Evolutionary conservation across 2,329 filamentous ascomycete genomes (phyloP), one percentile per base, ranked within the genome.

Genomic region (Fusarium mexicanum): DNA sequence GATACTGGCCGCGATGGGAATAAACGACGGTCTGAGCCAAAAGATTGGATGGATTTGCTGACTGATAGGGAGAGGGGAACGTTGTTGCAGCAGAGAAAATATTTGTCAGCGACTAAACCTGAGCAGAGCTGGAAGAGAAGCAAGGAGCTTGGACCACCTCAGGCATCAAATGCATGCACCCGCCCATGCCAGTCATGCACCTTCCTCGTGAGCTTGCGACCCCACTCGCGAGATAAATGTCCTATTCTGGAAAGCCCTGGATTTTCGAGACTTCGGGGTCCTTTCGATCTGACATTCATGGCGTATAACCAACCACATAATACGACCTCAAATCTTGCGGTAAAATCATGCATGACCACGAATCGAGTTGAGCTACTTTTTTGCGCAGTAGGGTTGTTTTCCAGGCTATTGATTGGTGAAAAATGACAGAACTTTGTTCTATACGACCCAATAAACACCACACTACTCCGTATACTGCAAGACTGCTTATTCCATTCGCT

Each of bases 91-190:
- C 41, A 71, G 66, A 51, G 53, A 72, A 74, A 72, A 67, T 69
- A 77, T 78, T 78, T 78, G 77, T 78, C 77, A 78, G 77, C 77
- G 77, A 64, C 40, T 46, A 69, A 69, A n/a, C 22, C 33, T 13
- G 41, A 37, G 33, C 55, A 55, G 41, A 44, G 24, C 9, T 37
- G 50, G 22, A 46, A 54, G 41, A 47, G 60, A 48, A 44, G 67
- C 33, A 67, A 40, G 61, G 69, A 75, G 62, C 72, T 71, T 65
- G 65, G 72, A 62, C 72, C 72, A 75, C 43, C 38, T 26, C 38
- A 61, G 59, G 46, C 38, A 51, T 58, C 53, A 41, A 40, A 44
- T 51, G 46, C 33, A 44, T 58, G 44, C 35, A 40, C 50, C 38
- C 14, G n/a, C 64, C 43, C 43, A 50, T 37, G 33, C 33, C 35